Conservation (phyloP, 169 alveolate genomes). For the Ophryocystis elektroscirrha region DNA sequence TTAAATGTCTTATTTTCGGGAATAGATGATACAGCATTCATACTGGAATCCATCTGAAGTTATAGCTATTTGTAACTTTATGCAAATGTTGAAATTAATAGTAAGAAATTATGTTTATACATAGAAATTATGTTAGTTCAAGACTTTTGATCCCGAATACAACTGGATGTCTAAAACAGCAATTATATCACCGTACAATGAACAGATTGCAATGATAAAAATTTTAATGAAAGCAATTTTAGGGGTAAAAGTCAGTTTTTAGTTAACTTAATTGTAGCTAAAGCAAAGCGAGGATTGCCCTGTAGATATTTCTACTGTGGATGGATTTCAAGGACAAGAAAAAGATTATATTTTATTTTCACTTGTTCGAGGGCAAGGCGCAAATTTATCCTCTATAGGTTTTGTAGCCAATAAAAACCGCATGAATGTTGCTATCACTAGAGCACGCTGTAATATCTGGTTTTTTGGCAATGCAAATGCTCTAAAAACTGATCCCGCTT, state of each 20-base stretch:
- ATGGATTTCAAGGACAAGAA: constrained; percentile 7
- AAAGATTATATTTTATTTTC: neutral
- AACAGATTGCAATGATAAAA: neutral
- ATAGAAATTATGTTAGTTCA: too few relatives aligned
- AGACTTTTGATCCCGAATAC: neutral
- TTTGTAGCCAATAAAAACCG: constrained; percentile 63
- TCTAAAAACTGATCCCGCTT: constrained; percentile 12
- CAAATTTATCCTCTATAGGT: constrained; percentile 37
- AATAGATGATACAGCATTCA: too few relatives aligned
- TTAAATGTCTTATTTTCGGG: too few relatives aligned
- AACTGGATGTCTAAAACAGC: neutral
- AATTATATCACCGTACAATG: constrained; percentile 4
- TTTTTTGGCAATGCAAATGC: constrained; percentile 48
- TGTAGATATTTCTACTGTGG: constrained; percentile 11
- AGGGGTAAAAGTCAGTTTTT: too few relatives aligned
- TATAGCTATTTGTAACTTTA: too few relatives aligned
- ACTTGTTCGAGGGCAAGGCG: neutral
- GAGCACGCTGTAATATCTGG: constrained; percentile 60
- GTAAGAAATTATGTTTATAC: too few relatives aligned
- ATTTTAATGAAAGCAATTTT: neutral
- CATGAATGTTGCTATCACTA: constrained; percentile 72
- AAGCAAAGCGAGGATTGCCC: neutral
- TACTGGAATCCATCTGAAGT: too few relatives aligned
- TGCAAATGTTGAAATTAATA: too few relatives aligned
- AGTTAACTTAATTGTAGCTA: too few relatives aligned